These are phyloP conservation scores for Spongispora temasekensis DNA, from an alignment of 1,284 basidiomycete genomes.

Conservation along the genomic window DNA sequence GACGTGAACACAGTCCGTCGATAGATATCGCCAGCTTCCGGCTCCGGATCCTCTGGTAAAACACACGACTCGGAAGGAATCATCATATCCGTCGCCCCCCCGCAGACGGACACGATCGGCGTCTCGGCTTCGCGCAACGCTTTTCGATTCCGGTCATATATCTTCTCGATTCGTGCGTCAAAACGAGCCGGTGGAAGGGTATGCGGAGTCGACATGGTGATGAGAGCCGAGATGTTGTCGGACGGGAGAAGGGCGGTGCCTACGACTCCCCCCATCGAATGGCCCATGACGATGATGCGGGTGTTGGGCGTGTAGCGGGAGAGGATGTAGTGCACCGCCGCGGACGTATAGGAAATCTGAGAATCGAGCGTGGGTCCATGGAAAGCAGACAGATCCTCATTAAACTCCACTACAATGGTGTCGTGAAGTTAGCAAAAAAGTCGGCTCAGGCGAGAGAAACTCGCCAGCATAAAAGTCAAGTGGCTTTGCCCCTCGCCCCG, in stretches of 20 bases:
- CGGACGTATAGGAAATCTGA: constrained; percentile 78
- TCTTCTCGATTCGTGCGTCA: constrained; percentile 73
- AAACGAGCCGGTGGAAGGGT: constrained; percentile 87
- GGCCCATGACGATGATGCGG: constrained; percentile 79
- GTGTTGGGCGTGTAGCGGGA: constrained; percentile 69
- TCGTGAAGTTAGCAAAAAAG: background rate
- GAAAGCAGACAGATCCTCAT: constrained; percentile 96
- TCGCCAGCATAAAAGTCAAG: constrained; percentile 85
- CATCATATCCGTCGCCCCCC: constrained; percentile 91
- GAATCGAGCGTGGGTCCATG: constrained; percentile 88
- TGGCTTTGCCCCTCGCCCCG: constrained; percentile 47
- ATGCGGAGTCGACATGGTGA: constrained; percentile 97
- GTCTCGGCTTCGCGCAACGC: constrained; percentile 45
- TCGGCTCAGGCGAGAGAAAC: constrained; percentile 15
- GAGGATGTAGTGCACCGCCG: constrained; percentile 78
- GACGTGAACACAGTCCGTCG: constrained; percentile 84
- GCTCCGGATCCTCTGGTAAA: constrained; percentile 43
- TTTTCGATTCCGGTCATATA: constrained; percentile 58
- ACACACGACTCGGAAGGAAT: constrained; percentile 91
- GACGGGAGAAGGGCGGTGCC: constrained; percentile 74
- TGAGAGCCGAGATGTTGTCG: constrained; percentile 69
- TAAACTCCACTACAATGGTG: constrained; percentile 82
- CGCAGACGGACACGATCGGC: constrained; percentile 86
- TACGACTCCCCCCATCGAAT: constrained; percentile 99
- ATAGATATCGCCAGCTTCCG: constrained; percentile 34